Evolutionary conservation across 2,329 filamentous ascomycete species (phyloP), one percentile per base, ranked within the genome.

Genomic region (Penicillium thymicola): DNA sequence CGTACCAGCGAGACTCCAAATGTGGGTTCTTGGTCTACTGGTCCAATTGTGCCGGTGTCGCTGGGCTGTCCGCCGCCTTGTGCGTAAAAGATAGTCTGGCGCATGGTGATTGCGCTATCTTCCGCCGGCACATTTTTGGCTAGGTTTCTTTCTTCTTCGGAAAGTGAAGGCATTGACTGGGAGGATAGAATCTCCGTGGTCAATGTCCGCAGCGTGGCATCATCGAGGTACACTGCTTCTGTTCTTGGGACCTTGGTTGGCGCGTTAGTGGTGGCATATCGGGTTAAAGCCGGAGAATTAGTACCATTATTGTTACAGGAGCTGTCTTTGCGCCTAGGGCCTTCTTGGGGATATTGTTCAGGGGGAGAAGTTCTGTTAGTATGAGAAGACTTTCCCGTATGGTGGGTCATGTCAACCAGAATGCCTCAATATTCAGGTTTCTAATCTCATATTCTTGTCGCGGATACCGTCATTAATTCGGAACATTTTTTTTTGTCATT

Each of bases 61-160:
- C 65, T 68, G 25, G 66, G 65, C 49, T 71, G 60, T 11, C 65
- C 60, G 38, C 66, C 60, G 38, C 69, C 67, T 53, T 70, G 69
- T 1, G 67, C 65, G 45, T 70, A 69, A 23, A 71, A 66, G 18
- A 70, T 67, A 1, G 67, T 71, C 37, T 66, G 55, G 18, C 59
- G 59, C 41, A 57, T 70, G 2, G 49, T 60, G 18, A 71, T 51
- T 9, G 58, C 63, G 50, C 69, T 54, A 51, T 62, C 55, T 25
- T 60, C 57, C 3, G 47, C 23, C 2, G 53, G 21, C 4, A 66
- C 18, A 14, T 59, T 59, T 37, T 66, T 67, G n/a, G 59, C 61
- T n/a, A 70, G 57, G 23, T 37, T 34, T 46, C 54, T 55, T n/a
- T 67, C 61, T 40, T 59, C 45, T 32, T 68, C 63, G 8, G 57